Conservation (phyloP, 768 basidiomycete species). For the Calocybe gangraenosa region DNA sequence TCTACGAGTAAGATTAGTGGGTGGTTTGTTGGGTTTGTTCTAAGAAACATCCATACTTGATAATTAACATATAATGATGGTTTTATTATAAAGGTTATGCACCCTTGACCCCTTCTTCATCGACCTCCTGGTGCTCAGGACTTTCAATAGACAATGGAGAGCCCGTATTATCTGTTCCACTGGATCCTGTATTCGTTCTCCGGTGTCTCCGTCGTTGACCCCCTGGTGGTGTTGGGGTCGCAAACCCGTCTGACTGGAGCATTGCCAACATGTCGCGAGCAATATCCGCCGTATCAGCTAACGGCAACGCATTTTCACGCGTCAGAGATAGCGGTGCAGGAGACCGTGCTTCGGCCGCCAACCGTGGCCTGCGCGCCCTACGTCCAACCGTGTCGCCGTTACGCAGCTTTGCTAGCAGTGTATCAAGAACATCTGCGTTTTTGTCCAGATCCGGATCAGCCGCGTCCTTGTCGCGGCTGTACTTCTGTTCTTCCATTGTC, state of each 20-base stretch:
- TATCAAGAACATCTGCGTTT: constrained; percentile 65
- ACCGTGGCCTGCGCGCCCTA: constrained; percentile 46
- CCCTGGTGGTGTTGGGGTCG: constrained; percentile 44
- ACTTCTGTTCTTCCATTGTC: constrained; percentile 58
- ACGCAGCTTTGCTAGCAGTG: constrained; percentile 64
- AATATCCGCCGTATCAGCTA: constrained; percentile 39
- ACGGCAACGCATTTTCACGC: constrained; percentile 27
- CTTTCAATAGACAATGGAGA: constrained; percentile 31
- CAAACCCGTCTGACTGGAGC: constrained; percentile 69
- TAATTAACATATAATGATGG: too few relatives aligned
- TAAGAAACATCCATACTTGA: too few relatives aligned
- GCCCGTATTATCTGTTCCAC: constrained; percentile 24
- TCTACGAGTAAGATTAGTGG: too few relatives aligned
- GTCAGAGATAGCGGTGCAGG: constrained; percentile 29
- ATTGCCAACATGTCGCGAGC: constrained; percentile 76
- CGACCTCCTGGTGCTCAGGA: too few relatives aligned
- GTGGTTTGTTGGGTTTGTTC: too few relatives aligned
- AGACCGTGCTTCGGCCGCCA: constrained; percentile 31
- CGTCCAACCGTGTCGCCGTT: constrained; percentile 64
- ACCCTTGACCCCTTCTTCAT: too few relatives aligned
- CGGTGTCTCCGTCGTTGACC: constrained; percentile 35
- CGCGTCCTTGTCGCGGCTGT: constrained; percentile 46
- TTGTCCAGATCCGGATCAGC: constrained; percentile 38
- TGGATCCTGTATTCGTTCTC: constrained; percentile 21
- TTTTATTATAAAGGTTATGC: too few relatives aligned